These are phyloP conservation scores for Parsonsia alboflavescens DNA, from an alignment of 257 asterid species.

Conservation along the genomic window DNA sequence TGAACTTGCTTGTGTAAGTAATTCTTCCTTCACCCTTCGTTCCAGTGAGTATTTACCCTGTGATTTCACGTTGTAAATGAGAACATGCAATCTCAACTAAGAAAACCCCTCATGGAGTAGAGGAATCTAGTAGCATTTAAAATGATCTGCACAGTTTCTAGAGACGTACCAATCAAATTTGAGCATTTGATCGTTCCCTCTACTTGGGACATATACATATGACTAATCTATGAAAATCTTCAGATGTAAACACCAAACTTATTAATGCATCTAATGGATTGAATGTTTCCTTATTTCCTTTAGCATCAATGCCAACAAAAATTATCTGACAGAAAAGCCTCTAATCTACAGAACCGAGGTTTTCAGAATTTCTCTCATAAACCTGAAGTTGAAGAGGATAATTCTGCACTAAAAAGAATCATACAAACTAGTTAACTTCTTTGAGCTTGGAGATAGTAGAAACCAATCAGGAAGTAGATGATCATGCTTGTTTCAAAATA, in stretches of 20 bases:
- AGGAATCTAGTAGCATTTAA: background rate
- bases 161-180: background rate
- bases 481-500: background rate
- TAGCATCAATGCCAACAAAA: background rate
- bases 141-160: background rate
- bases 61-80: conserved; percentile 22
- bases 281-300: background rate
- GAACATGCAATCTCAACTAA: conserved; percentile 18
- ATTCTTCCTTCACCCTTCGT: conserved; percentile 46
- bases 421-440: background rate
- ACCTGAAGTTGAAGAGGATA: background rate
- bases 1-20: conserved; percentile 49
- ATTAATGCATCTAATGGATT: background rate
- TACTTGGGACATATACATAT: background rate
- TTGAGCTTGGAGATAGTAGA: background rate
- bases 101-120: background rate
- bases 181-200: background rate
- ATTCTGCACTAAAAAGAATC: background rate
- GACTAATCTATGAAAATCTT: background rate
- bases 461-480: background rate
- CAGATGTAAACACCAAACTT: background rate
- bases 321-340: background rate
- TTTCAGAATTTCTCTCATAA: background rate
- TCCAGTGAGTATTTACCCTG: conserved; percentile 75
- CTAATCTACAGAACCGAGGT: background rate